Evolutionary conservation across 768 basidiomycete genomes (phyloP).

Genomic region (Xerocomus potaroensis): DNA sequence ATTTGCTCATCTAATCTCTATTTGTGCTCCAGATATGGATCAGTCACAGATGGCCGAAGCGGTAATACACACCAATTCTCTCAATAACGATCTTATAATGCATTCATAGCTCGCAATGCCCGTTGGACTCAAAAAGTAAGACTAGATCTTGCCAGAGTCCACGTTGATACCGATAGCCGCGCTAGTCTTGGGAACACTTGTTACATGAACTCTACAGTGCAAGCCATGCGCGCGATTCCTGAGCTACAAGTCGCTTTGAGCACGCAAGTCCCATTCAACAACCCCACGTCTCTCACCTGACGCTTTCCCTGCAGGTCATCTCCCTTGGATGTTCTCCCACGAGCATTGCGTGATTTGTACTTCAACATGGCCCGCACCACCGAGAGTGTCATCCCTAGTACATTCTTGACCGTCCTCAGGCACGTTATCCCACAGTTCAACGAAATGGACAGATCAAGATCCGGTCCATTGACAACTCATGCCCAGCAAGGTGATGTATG

Average conservation of each 20-base stretch:
- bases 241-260: conserved; percentile 75
- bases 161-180: neutral
- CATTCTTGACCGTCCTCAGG: conserved; percentile 69
- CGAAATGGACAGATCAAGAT: conserved; percentile 53
- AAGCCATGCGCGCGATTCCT: conserved; percentile 89
- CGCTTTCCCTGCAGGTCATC: conserved; percentile 26
- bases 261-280: conserved; percentile 38
- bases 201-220: conserved; percentile 95
- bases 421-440: conserved; percentile 87
- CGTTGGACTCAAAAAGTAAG: conserved; percentile 76
- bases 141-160: neutral
- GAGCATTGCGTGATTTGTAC: conserved; percentile 67
- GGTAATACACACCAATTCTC: conserved; percentile 39
- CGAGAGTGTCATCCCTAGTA: conserved; percentile 64
- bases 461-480: conserved; percentile 44
- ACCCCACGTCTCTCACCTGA: neutral
- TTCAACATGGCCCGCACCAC: conserved; percentile 68
- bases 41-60: conserved; percentile 76
- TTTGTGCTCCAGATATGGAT: conserved; percentile 64
- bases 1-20: conserved; percentile 10
- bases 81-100: neutral
- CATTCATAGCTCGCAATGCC: conserved; percentile 63
- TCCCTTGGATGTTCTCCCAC: conserved; percentile 41
- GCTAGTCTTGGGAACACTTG: conserved; percentile 86
- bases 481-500: conserved; percentile 68